Percentiles rank a stretch among this genome's conserved stretches.
Evolutionary conservation across 441 rosid genomes (phyloP).

Genomic region (Adansonia rubrostipa): DNA sequence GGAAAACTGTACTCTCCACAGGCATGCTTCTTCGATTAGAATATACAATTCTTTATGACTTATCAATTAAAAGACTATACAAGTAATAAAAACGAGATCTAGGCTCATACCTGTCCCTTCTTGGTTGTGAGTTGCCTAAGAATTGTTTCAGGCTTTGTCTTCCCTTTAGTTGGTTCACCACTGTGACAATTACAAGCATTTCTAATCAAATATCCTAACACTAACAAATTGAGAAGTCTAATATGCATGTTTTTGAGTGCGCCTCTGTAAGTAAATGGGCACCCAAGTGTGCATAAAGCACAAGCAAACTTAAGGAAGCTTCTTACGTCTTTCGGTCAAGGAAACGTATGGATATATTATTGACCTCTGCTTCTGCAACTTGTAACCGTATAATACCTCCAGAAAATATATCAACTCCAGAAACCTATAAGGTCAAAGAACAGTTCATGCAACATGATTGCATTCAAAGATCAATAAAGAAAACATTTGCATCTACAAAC

Average conservation of each 20-base stretch:
- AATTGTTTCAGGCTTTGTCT: slow-evolving; percentile 81
- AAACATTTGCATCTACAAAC: background rate
- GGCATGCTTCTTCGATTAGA: background rate
- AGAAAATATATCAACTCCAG: slow-evolving; percentile 86
- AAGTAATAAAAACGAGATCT: background rate
- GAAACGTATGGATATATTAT: slow-evolving; percentile 80
- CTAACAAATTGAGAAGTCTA: slow-evolving; percentile 1
- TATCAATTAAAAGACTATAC: background rate
- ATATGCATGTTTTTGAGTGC: background rate
- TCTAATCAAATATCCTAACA: slow-evolving; percentile 11
- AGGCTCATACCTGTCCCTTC: slow-evolving; percentile 80
- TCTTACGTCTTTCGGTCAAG: slow-evolving; percentile 93
- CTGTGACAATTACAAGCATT: slow-evolving; percentile 45
- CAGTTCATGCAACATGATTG: slow-evolving; percentile 4
- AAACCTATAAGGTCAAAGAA: slow-evolving; percentile 59
- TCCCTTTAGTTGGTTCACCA: slow-evolving; percentile 91
- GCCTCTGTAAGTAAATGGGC: background rate
- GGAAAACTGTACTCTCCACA: background rate
- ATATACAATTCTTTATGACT: background rate
- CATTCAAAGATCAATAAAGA: background rate
- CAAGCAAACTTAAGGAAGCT: slow-evolving; percentile 28
- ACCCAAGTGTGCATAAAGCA: background rate
- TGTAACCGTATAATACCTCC: slow-evolving; percentile 87
- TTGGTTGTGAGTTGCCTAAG: slow-evolving; percentile 90
- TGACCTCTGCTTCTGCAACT: slow-evolving; percentile 95